Conservation (phyloP, 2,329 filamentous ascomycete genomes). For the Neofusicoccum sp. region DNA sequence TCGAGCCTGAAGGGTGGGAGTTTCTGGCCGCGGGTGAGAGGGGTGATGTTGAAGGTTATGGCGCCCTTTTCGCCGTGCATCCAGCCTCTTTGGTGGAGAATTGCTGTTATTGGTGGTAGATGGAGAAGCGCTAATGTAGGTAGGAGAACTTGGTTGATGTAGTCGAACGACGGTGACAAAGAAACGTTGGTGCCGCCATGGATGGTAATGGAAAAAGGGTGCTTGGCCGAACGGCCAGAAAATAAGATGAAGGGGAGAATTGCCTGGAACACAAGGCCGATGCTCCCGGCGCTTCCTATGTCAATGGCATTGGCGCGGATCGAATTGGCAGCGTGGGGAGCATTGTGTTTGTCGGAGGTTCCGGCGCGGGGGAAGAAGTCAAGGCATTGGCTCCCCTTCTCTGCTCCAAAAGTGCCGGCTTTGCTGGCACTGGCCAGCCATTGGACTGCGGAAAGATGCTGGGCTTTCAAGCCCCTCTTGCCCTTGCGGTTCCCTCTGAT, state of each 20-base stretch:
- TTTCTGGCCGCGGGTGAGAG: slow-evolving; percentile 31
- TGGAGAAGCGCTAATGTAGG: slow-evolving; percentile 57
- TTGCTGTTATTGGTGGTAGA: slow-evolving; percentile 48
- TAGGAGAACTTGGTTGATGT: slow-evolving; percentile 57
- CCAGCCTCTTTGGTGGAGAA: slow-evolving; percentile 30
- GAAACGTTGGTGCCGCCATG: slow-evolving; percentile 62
- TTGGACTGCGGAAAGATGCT: slow-evolving; percentile 59
- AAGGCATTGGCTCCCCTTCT: slow-evolving; percentile 46
- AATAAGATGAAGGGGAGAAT: slow-evolving; percentile 61
- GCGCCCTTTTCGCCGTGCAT: slow-evolving; percentile 48
- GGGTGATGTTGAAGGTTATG: slow-evolving; percentile 53
- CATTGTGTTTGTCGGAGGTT: slow-evolving; percentile 35
- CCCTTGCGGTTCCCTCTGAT: slow-evolving; percentile 58
- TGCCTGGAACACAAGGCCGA: slow-evolving; percentile 61
- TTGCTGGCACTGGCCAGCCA: slow-evolving; percentile 55
- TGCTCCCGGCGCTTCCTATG: slow-evolving; percentile 51
- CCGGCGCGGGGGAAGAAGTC: slow-evolving; percentile 37
- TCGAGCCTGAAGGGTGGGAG: slow-evolving; percentile 43
- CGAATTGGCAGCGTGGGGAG: slow-evolving; percentile 37
- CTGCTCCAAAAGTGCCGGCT: slow-evolving; percentile 46
- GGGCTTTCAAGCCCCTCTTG: slow-evolving; percentile 59
- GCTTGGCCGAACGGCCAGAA: slow-evolving; percentile 25
- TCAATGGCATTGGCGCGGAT: slow-evolving; percentile 30
- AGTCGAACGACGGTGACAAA: slow-evolving; percentile 59
- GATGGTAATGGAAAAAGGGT: slow-evolving; percentile 43